Base-by-base conservation (phyloP, 345 rosid genomes). In the Euphorbia pulcherrima region DNA sequence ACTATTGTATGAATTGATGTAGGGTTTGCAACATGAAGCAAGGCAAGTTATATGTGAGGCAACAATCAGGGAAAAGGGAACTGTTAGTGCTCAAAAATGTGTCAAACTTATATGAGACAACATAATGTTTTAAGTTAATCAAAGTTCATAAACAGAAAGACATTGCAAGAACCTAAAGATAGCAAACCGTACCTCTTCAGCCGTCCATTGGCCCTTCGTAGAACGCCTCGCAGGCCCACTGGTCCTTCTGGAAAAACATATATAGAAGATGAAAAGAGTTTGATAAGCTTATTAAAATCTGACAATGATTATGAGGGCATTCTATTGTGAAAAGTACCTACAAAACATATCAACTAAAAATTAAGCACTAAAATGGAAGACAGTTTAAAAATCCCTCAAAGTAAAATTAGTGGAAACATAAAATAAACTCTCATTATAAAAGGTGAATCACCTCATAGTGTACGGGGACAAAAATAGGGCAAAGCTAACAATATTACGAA, bases 161-260 rank as follows among this genome's bases (percentile, higher is more conserved):
- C 55, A 28, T 11, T 20, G 11, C 18, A 30, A 52, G 72, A 52
- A 54, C 54, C 28, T 46, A 74, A 29, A 58, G 50, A 11, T n/a
- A 27, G 29, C 29, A 56, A 54, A 70, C 16, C 69, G 44, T 62
- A 94, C 99, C 96, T 94, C 99, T 73, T 94, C 99, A 52, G 99
- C 83, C 64, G 97, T 94, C 99, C 99, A 94, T 70, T 91, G 97
- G 62, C 99, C 99, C 77, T 88, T 93, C 39, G 97, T 89, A 28
- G 99, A 94, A 72, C 99, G 97, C 73, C 97, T 87, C 60, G 97
- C 80, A 39, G 99, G 99, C 76, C 99, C 99, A 81, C 86, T 89
- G 21, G 96, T 91, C 79, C 97, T 87, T 86, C 99, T 94, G 75
- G 37, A 80, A 72, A 79, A 71, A 79, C 28, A 13, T 35, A 6